Evolutionary conservation across 805 yeast genomes (phyloP), one percentile per base, ranked within the genome.

Genomic region (Kluyveromyces aestuarii): DNA sequence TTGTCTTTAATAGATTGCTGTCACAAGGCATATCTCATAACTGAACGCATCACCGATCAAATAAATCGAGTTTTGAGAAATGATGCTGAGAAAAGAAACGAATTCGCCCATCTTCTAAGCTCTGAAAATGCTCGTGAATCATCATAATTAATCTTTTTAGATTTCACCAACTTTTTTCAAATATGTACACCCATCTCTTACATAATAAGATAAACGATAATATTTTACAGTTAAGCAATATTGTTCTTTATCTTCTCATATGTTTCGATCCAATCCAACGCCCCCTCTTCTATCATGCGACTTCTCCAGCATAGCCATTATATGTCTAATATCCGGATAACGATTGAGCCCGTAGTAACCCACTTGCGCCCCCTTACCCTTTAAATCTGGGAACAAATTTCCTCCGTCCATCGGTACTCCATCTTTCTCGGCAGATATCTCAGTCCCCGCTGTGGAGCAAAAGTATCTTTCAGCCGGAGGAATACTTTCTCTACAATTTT

Each of bases 1-100:
- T 60, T 75, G 37, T 70, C 76, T 25, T 68, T 91, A 45, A 71
- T 87, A 72, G 79, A 81, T 25, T 83, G 93, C 62, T 76, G 85
- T 33, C 77, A 76, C 50, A 70, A 74, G 49, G 93, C 96, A 1
- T 79, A 77, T 57, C 62, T 64, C 3, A 74, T 82, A 33, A 93
- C 87, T 8, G 81, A 79, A 48, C 59, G 62, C 25, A 60, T 86
- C 50, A 86, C 96, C 0, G 80, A 80, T 33, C 71, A 77, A 59
- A 85, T 91, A 41, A 74, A 79, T 45, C 55, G 62, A 6, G 70
- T 75, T 13, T 62, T 90, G 35, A 76, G 77, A 50, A 69, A 69
- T 27, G 90, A 86, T 56, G 78, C 73, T 40, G 63, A 64, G 33
- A 59, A 58, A 37, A 69, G 86, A 48, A 76, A 79, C 54, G 55